phyloP scores from a whole-genome alignment of 2,329 filamentous ascomycete species.

The Scedosporium dehoogii region DNA sequence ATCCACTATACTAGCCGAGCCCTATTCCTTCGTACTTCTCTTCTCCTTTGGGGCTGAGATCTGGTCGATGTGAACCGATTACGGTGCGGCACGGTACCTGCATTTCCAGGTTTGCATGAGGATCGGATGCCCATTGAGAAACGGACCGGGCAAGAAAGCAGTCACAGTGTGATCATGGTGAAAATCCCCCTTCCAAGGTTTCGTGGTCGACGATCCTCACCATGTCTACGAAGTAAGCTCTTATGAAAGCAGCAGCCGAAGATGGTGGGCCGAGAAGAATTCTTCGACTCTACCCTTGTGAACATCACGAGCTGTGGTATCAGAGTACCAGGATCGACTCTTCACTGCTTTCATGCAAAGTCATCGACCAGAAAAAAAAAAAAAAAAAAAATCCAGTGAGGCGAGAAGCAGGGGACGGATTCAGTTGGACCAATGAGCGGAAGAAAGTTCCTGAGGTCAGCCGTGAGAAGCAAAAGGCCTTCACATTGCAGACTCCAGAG shows the following conservation, averaged over 20 bases:
- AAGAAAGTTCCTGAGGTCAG: neutral
- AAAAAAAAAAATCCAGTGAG: neutral
- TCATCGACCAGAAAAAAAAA: neutral
- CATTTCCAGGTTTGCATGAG: neutral
- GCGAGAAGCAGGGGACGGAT: neutral
- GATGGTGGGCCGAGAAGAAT: neutral
- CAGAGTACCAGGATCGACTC: neutral
- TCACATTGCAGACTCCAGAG: too few relatives aligned
- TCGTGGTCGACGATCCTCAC: neutral
- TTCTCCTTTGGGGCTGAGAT: neutral
- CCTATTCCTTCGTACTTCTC: neutral
- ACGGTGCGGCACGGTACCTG: neutral
- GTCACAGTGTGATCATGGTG: neutral
- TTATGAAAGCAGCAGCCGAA: neutral
- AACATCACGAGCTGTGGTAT: neutral
- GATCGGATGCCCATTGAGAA: neutral
- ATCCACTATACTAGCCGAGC: neutral
- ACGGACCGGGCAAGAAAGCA: neutral
- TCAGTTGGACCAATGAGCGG: neutral
- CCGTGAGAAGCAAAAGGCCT: neutral
- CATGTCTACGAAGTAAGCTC: neutral
- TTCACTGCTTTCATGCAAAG: neutral
- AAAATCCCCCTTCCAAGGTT: conserved; percentile 1
- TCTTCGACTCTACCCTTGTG: neutral
- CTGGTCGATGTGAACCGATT: neutral